A percentile compares a stretch with the other conserved stretches of the same genome.
Conservation (phyloP, 2,329 filamentous ascomycete genomes). For the Penicillium sp. region DNA sequence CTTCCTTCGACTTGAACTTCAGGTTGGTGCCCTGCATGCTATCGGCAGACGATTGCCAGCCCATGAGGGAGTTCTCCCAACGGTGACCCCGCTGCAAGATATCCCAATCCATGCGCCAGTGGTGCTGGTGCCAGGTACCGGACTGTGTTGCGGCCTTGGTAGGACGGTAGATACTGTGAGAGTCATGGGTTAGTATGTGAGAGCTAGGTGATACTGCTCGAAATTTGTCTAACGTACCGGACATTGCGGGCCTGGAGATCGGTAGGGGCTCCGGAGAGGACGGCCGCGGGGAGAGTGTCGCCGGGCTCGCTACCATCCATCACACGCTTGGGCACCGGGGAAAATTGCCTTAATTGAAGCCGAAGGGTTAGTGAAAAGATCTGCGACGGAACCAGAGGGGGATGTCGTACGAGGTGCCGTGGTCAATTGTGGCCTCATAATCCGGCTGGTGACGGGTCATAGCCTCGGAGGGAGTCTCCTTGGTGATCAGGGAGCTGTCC, state of each 20-base stretch:
- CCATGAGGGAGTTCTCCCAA: slow-evolving; percentile 98
- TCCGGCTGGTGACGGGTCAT: slow-evolving; percentile 70
- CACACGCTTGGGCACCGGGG: slow-evolving; percentile 82
- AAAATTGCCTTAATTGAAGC: slow-evolving; percentile 67
- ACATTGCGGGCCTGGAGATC: slow-evolving; percentile 94
- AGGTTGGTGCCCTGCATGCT: slow-evolving; percentile 92
- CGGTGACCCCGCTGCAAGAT: slow-evolving; percentile 86
- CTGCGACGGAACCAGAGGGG: slow-evolving; percentile 4
- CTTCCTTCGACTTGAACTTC: slow-evolving; percentile 89
- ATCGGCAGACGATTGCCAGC: slow-evolving; percentile 95
- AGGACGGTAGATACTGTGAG: slow-evolving; percentile 79
- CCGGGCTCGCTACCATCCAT: slow-evolving; percentile 87
- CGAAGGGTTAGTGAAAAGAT: slow-evolving; percentile 29
- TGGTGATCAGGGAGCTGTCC: slow-evolving; percentile 50
- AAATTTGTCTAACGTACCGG: slow-evolving; percentile 59
- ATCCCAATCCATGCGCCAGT: slow-evolving; percentile 99
- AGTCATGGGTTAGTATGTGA: slow-evolving; percentile 13
- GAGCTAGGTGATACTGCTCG: neutral
- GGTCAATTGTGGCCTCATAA: slow-evolving; percentile 78
- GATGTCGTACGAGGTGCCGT: slow-evolving; percentile 77
- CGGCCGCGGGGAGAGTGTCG: slow-evolving; percentile 73
- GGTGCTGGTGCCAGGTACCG: slow-evolving; percentile 76
- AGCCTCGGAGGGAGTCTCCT: slow-evolving; percentile 52
- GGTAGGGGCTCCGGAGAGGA: slow-evolving; percentile 86
- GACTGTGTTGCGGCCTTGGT: slow-evolving; percentile 96